These are phyloP conservation scores for Aspergillus terreus DNA, from an alignment of 2,329 filamentous ascomycete species.

Conservation along the genomic window DNA sequence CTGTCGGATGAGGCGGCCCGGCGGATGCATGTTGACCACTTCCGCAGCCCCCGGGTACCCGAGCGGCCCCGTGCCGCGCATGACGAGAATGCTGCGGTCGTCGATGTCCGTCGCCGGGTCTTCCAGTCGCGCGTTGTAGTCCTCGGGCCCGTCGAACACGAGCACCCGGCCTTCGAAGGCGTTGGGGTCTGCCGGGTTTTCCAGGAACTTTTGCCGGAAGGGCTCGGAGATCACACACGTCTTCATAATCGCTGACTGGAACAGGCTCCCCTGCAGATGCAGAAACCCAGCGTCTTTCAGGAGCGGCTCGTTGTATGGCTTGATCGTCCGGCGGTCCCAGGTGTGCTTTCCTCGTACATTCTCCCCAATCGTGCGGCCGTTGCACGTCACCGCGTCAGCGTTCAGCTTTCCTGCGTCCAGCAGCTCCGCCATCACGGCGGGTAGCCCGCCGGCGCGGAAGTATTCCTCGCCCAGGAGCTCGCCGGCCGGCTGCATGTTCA, in stretches of 20 bases:
- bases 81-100: conserved; percentile 45
- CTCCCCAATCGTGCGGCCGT: conserved; percentile 43
- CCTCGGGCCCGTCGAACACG: conserved; percentile 52
- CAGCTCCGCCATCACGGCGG: conserved; percentile 53
- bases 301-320: conserved; percentile 44
- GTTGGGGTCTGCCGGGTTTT: conserved; percentile 44
- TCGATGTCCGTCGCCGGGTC: conserved; percentile 37
- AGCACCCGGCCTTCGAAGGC: conserved; percentile 47
- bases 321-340: conserved; percentile 51
- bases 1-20: conserved; percentile 42
- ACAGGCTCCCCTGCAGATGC: conserved; percentile 47
- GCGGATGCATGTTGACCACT: conserved; percentile 53
- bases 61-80: conserved; percentile 49
- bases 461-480: conserved; percentile 54
- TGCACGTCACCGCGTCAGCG: conserved; percentile 43
- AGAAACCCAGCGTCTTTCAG: conserved; percentile 51
- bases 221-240: conserved; percentile 48
- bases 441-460: conserved; percentile 51
- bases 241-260: conserved; percentile 54
- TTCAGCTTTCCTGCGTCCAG: conserved; percentile 48
- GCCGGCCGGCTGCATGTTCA: conserved; percentile 55
- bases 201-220: conserved; percentile 45
- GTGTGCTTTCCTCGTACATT: conserved; percentile 45
- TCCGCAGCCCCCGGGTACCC: conserved; percentile 51
- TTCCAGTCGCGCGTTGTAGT: conserved; percentile 46